Percentiles rank a stretch among this genome's conserved stretches.
phyloP scores from a whole-genome alignment of 306 rosid species.

The Malus domestica region DNA sequence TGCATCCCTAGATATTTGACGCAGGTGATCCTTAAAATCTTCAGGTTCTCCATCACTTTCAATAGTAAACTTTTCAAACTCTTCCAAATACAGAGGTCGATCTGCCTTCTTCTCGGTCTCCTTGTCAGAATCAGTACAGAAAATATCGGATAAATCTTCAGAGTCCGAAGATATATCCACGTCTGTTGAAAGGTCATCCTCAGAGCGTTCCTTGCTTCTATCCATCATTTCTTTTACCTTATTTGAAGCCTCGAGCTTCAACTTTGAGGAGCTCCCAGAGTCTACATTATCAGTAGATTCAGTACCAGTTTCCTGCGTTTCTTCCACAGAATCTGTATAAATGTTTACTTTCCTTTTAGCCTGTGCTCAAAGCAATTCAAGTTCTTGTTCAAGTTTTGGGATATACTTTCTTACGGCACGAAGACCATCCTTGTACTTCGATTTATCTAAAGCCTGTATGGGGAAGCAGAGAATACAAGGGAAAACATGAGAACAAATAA shows the following conservation, averaged over 20 bases:
- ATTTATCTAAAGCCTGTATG: slow-evolving; percentile 87
- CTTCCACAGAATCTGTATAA: slow-evolving; percentile 28
- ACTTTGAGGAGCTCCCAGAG: slow-evolving; percentile 26
- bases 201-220: slow-evolving; percentile 20
- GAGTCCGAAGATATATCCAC: slow-evolving; percentile 44
- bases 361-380: slow-evolving; percentile 66
- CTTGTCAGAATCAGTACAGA: slow-evolving; percentile 60
- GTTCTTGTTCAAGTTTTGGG: slow-evolving; percentile 77
- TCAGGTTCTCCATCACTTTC: slow-evolving; percentile 37
- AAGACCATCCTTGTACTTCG: slow-evolving; percentile 78
- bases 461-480: slow-evolving; percentile 8
- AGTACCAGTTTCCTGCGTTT: slow-evolving; percentile 26
- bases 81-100: slow-evolving; percentile 68
- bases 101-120: slow-evolving; percentile 37
- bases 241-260: slow-evolving; percentile 26
- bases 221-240: slow-evolving; percentile 28
- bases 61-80: slow-evolving; percentile 56
- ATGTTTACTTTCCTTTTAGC: slow-evolving; percentile 33
- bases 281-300: slow-evolving; percentile 13
- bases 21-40: slow-evolving; percentile 67
- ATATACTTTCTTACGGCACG: slow-evolving; percentile 75
- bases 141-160: slow-evolving; percentile 67
- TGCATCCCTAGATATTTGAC: slow-evolving; percentile 51
- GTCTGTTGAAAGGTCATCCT: slow-evolving; percentile 40
- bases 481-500: background rate